These are phyloP conservation scores for Fragaria ananassa DNA, from an alignment of 306 rosid species.

Conservation along the genomic window DNA sequence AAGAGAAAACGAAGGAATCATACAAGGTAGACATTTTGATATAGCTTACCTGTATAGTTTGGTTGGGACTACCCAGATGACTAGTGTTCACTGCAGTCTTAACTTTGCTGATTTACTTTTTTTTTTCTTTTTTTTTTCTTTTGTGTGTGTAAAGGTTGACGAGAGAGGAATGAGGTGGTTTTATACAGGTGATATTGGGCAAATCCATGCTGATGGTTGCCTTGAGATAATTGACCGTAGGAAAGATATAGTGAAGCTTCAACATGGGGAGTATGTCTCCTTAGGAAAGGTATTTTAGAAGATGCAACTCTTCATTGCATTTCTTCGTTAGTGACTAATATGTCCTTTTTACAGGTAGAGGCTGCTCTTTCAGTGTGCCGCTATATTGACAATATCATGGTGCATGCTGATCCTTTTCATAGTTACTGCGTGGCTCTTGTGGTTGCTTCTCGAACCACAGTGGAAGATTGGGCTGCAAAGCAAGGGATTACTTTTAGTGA, in stretches of 20 bases:
- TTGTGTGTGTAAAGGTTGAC: conserved; percentile 56
- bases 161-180: conserved; percentile 91
- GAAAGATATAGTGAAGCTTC: conserved; percentile 96
- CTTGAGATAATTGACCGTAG: conserved; percentile 92
- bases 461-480: conserved; percentile 78
- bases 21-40: conserved; percentile 61
- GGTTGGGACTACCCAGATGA: conserved; percentile 6
- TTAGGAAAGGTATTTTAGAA: conserved; percentile 72
- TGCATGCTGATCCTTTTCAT: conserved; percentile 89
- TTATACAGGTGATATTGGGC: conserved; percentile 90
- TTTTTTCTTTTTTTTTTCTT: background rate
- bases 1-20: conserved; percentile 79
- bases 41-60: background rate
- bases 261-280: conserved; percentile 97
- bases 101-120: background rate
- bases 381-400: conserved; percentile 72
- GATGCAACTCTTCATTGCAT: conserved; percentile 15
- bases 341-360: conserved; percentile 67
- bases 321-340: conserved; percentile 27
- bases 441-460: conserved; percentile 56
- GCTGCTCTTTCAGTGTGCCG: conserved; percentile 73
- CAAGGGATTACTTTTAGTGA: conserved; percentile 59
- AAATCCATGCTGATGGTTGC: conserved; percentile 83
- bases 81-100: conserved; percentile 10
- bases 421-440: conserved; percentile 87